Conservation (phyloP, 1,139 yeast species). For the Saccharomyces hybrid region DNA sequence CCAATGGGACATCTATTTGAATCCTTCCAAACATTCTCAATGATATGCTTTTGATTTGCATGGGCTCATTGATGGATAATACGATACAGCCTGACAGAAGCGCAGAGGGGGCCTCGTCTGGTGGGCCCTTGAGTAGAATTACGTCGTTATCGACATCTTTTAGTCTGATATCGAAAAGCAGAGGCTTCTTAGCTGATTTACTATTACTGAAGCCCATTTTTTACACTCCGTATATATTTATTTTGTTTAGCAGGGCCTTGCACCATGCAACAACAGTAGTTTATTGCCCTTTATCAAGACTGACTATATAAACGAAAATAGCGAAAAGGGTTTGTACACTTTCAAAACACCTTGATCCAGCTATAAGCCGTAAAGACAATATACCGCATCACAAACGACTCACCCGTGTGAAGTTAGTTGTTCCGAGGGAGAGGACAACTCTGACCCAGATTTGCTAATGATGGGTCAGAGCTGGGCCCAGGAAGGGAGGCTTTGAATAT, state of each 20-base stretch:
- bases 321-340: conserved; percentile 10
- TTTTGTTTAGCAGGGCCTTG: background rate
- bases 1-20: conserved; percentile 50
- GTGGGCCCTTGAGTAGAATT: conserved; percentile 63
- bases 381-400: background rate
- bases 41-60: conserved; percentile 50
- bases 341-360: background rate
- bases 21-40: conserved; percentile 55
- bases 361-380: background rate
- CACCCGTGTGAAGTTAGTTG: background rate
- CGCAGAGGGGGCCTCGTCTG: conserved; percentile 65
- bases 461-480: background rate
- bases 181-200: conserved; percentile 7
- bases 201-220: background rate
- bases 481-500: background rate
- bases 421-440: conserved; percentile 2
- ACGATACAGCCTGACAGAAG: conserved; percentile 68
- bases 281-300: background rate
- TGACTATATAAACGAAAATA: background rate
- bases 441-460: background rate
- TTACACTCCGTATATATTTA: background rate
- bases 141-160: conserved; percentile 68
- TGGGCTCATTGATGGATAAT: conserved; percentile 61
- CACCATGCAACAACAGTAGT: background rate
- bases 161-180: conserved; percentile 3